These are phyloP conservation scores for Aspergillus aculeatinus DNA, from an alignment of 2,329 filamentous ascomycete species.

Conservation along the genomic window DNA sequence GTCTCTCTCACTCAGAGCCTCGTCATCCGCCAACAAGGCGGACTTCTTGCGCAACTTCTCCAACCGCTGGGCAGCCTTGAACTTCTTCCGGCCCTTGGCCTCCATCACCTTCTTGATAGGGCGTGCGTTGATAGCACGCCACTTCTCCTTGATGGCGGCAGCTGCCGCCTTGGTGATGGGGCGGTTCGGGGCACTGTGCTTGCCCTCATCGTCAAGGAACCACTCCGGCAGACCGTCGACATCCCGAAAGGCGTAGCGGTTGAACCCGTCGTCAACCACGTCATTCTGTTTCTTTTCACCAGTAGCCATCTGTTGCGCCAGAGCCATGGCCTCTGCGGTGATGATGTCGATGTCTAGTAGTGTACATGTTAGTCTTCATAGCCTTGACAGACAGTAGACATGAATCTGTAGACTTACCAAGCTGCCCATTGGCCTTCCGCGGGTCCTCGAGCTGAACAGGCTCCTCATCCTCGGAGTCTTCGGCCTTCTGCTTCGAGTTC, in stretches of 20 bases:
- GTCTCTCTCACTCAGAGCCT: constrained; percentile 92
- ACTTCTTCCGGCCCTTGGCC: constrained; percentile 94
- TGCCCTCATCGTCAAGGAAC: constrained; percentile 91
- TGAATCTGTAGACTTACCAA: constrained; percentile 35
- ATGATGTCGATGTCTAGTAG: constrained; percentile 88
- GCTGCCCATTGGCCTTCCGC: constrained; percentile 43
- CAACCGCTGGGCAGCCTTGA: constrained; percentile 83
- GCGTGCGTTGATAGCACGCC: constrained; percentile 86
- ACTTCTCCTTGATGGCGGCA: constrained; percentile 88
- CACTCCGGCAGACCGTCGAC: constrained; percentile 90
- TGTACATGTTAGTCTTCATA: constrained; percentile 20
- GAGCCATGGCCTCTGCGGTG: constrained; percentile 98
- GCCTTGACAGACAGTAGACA: constrained; percentile 5
- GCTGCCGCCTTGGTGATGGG: constrained; percentile 92
- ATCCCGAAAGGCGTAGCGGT: constrained; percentile 88
- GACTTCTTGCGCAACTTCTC: constrained; percentile 98
- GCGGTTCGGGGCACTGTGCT: constrained; percentile 78
- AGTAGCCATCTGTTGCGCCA: constrained; percentile 87
- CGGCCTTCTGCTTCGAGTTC: constrained; percentile 23
- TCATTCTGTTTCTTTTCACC: constrained; percentile 78
- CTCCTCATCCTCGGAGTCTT: constrained; percentile 40
- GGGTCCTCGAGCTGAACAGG: constrained; percentile 37
- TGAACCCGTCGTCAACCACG: constrained; percentile 87
- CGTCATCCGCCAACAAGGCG: constrained; percentile 83
- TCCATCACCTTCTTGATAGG: constrained; percentile 99